phyloP scores from a whole-genome alignment of 768 basidiomycete genomes.

The Termitomyces sp. region DNA sequence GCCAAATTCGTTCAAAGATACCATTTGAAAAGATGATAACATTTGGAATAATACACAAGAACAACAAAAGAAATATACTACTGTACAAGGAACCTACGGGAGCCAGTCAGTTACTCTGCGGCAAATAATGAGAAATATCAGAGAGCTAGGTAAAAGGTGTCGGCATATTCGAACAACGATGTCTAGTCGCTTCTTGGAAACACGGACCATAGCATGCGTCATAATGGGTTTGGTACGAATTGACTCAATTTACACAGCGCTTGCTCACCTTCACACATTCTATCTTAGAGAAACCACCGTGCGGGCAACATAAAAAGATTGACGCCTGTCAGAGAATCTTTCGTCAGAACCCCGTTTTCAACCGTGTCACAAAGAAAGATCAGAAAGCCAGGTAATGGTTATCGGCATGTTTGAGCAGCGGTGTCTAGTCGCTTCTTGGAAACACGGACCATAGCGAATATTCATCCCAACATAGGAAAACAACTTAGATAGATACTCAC shows the following conservation, averaged over 20 bases:
- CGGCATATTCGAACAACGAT: slow-evolving; percentile 71
- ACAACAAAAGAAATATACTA: neutral
- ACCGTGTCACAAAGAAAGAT: slow-evolving; percentile 65
- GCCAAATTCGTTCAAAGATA: neutral
- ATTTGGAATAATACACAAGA: neutral
- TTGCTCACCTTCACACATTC: slow-evolving; percentile 2
- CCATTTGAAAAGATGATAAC: neutral
- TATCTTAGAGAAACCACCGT: neutral
- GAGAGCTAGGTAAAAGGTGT: slow-evolving; percentile 64
- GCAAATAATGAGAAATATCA: slow-evolving; percentile 31
- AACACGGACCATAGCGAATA: slow-evolving; percentile 90
- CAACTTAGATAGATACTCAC: neutral
- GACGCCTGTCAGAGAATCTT: neutral
- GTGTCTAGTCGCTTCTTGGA: slow-evolving; percentile 88
- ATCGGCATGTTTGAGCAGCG: slow-evolving; percentile 71
- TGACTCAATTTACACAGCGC: neutral
- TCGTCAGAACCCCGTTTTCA: slow-evolving; percentile 8
- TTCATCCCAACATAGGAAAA: slow-evolving; percentile 50
- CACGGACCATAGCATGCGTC: slow-evolving; percentile 80
- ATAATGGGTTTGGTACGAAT: slow-evolving; percentile 40
- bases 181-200: slow-evolving; percentile 90
- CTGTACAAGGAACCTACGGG: neutral
- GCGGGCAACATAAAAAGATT: neutral
- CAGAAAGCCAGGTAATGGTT: slow-evolving; percentile 81
- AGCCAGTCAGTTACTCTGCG: neutral